Evolutionary conservation across 2,329 filamentous ascomycete genomes (phyloP).

Genomic region (Pyrenochaeta sp.): DNA sequence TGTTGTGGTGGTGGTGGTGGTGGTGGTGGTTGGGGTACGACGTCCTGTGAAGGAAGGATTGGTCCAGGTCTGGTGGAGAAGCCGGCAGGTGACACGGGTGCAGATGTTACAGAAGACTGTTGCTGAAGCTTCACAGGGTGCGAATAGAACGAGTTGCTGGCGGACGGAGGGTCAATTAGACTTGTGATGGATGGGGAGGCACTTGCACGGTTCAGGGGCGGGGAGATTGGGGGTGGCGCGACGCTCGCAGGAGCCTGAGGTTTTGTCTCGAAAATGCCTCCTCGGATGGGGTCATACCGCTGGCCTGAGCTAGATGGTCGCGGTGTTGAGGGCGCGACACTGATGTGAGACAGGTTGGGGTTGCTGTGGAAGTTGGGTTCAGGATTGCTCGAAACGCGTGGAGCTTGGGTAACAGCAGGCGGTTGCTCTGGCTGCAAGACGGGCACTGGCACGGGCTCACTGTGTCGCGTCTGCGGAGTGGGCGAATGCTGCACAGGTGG

Average conservation of each 20-base stretch:
- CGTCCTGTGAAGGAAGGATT: slow-evolving; percentile 40
- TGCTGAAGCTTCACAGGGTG: slow-evolving; percentile 45
- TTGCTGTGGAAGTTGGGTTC: slow-evolving; percentile 48
- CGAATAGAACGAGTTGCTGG: slow-evolving; percentile 48
- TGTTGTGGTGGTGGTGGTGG: slow-evolving; percentile 13
- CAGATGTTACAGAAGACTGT: slow-evolving; percentile 49
- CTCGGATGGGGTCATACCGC: slow-evolving; percentile 89
- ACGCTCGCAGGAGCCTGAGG: slow-evolving; percentile 53
- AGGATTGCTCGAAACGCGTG: slow-evolving; percentile 51
- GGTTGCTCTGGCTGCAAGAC: slow-evolving; percentile 38
- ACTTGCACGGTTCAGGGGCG: slow-evolving; percentile 74
- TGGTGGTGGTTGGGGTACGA: slow-evolving; percentile 23
- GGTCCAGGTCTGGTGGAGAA: slow-evolving; percentile 36
- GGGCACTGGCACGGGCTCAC: slow-evolving; percentile 33
- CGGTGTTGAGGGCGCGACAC: slow-evolving; percentile 59
- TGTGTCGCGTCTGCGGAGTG: slow-evolving; percentile 39
- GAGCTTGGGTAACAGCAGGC: slow-evolving; percentile 32
- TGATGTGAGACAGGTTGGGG: slow-evolving; percentile 47
- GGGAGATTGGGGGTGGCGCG: slow-evolving; percentile 58
- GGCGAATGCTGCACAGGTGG: slow-evolving; percentile 31
- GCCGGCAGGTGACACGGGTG: slow-evolving; percentile 50
- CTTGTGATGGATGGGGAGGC: slow-evolving; percentile 92
- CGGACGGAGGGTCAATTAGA: slow-evolving; percentile 76
- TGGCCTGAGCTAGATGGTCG: slow-evolving; percentile 74
- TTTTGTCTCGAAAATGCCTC: slow-evolving; percentile 58